Evolutionary conservation across 1,139 yeast genomes (phyloP).

Genomic region (Yamadazyma jaroonii): DNA sequence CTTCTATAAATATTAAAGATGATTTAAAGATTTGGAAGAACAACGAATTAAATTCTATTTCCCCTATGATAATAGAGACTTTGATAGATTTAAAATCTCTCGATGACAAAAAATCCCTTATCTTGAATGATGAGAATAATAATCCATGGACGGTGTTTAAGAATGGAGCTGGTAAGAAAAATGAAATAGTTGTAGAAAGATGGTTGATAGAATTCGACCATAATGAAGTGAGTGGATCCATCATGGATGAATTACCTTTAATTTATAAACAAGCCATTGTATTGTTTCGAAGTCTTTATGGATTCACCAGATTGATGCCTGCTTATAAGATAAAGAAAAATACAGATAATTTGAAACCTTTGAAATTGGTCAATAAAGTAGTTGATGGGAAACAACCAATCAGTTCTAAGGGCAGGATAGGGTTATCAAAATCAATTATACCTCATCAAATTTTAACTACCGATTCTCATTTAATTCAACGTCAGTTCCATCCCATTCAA

Average conservation of each 20-base stretch:
- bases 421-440: conserved; percentile 68
- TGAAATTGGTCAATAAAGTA: conserved; percentile 48
- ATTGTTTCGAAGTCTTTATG: conserved; percentile 70
- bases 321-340: conserved; percentile 53
- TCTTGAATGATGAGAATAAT: conserved; percentile 48
- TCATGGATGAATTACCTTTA: conserved; percentile 55
- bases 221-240: conserved; percentile 24
- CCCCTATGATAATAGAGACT: conserved; percentile 85
- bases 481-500: conserved; percentile 63
- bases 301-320: conserved; percentile 69
- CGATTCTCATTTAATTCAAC: conserved; percentile 56
- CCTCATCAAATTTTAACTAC: conserved; percentile 39
- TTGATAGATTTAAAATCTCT: conserved; percentile 69
- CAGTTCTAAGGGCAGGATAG: conserved; percentile 78
- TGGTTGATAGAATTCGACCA: conserved; percentile 83
- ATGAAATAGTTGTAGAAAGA: conserved; percentile 85
- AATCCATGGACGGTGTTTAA: conserved; percentile 43
- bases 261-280: conserved; percentile 75
- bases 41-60: conserved; percentile 42
- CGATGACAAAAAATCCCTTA: conserved; percentile 58
- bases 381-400: conserved; percentile 78
- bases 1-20: conserved; percentile 35
- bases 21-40: conserved; percentile 63
- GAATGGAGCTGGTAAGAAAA: conserved; percentile 46
- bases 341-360: conserved; percentile 20